phyloP scores from a whole-genome alignment of 2,329 filamentous ascomycete genomes.

The Colletotrichum lupini region DNA sequence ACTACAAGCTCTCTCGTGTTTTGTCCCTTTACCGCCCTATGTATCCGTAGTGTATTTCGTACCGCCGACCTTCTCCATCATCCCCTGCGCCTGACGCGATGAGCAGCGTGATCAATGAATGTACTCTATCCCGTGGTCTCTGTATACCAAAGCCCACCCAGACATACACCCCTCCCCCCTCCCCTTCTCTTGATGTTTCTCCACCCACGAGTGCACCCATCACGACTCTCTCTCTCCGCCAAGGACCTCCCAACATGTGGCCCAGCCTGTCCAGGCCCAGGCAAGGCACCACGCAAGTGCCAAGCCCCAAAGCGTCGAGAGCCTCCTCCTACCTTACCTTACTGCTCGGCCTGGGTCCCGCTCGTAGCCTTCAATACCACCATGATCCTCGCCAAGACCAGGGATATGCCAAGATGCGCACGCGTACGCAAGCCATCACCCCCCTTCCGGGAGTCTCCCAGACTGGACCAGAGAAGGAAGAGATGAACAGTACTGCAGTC shows the following conservation, averaged over 20 bases:
- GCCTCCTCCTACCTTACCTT: conserved; percentile 6
- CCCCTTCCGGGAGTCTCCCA: background rate
- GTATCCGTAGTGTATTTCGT: background rate
- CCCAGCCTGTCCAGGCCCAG: conserved; percentile 14
- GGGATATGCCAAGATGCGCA: background rate
- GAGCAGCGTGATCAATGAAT: background rate
- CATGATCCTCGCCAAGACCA: conserved; percentile 15
- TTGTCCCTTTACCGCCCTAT: background rate
- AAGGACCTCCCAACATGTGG: conserved; percentile 7
- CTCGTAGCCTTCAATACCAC: background rate
- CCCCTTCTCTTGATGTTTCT: background rate
- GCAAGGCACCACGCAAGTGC: conserved; percentile 9
- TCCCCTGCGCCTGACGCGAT: background rate
- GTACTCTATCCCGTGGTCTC: background rate
- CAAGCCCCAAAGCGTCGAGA: conserved; percentile 21
- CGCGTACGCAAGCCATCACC: conserved; percentile 4
- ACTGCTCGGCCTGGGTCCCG: conserved; percentile 1
- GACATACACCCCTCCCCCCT: background rate
- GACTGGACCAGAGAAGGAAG: background rate
- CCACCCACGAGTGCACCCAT: background rate
- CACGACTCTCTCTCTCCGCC: conserved; percentile 1
- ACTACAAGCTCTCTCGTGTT: background rate
- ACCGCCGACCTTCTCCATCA: background rate
- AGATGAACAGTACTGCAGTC: background rate
- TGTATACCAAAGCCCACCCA: too few species aligned